Evolutionary conservation across 1,139 yeast genomes (phyloP), one percentile per base, ranked within the genome.

Genomic region (Debaryomycetaceae sp.): DNA sequence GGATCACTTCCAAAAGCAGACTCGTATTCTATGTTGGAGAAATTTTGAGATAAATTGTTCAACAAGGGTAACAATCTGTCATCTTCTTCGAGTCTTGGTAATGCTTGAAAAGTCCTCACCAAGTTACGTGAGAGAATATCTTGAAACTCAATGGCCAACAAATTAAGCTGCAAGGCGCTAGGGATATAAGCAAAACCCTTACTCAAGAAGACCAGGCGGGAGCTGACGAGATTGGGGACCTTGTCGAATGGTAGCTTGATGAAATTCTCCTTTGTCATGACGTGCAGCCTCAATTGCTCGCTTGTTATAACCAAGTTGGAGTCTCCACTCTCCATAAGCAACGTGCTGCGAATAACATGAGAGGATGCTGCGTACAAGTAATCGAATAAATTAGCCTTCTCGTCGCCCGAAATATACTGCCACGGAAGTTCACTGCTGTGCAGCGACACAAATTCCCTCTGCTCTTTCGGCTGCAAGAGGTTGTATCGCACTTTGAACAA

Each of bases 21-120:
- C 41, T 71, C 76, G 51, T 79, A 83, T 53, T 85, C 83, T 49
- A 78, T 62, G 49, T 78, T 74, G 1, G 83, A 72, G 59, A 87
- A 88, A 45, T 95, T 95, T 37, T 79, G 76, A 0, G 95, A 81
- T 44, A 93, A 66, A 57, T 90, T 90, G 58, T 82, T 81, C 49
- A 93, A 72, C 27, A 95, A 80, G 0, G 98, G 98, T 39, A 89
- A 68, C 40, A 93, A 66, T 48, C 99, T 75, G 60, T 90, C 96
- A 59, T 91, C 97, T 66, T 93, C 98, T 57, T 90, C 97, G 45
- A 93, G 70, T 17, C 95, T 75, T 3, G 97, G 96, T 44, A 91
- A 68, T 23, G 87, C 78, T 55, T 86, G 87, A 55, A 89, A 85
- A 0, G 98, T 88, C 46, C 75, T 70, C 22, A 83, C 65, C 48